phyloP scores from a whole-genome alignment of 441 rosid genomes.

The Pelargonium fulgidum region DNA sequence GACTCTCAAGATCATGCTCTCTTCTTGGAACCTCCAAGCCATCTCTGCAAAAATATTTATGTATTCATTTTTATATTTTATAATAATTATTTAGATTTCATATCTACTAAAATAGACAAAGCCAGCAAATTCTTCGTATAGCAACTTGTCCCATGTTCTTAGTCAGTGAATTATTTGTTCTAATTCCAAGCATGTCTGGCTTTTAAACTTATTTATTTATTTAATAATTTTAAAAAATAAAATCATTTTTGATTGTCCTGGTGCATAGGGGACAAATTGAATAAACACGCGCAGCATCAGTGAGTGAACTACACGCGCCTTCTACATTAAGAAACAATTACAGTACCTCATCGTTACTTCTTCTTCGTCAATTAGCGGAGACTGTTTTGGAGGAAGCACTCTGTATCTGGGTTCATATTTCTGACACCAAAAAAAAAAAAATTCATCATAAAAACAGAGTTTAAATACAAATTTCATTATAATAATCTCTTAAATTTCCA shows the following conservation, averaged over 20 bases:
- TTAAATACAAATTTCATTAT: neutral
- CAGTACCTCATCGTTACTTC: slow-evolving; percentile 46
- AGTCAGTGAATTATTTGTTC: slow-evolving; percentile 15
- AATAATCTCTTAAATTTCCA: neutral
- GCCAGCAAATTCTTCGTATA: slow-evolving; percentile 11
- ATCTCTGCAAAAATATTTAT: slow-evolving; percentile 33
- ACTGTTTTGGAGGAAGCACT: slow-evolving; percentile 45
- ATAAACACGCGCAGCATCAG: too few relatives aligned
- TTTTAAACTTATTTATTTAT: neutral
- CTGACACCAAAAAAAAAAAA: slow-evolving; percentile 22
- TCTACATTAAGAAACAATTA: neutral
- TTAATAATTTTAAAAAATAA: too few relatives aligned
- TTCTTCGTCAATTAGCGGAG: slow-evolving; percentile 33
- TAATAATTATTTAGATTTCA: neutral
- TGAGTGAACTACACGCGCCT: neutral
- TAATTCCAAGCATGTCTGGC: slow-evolving; percentile 16
- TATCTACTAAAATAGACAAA: slow-evolving; percentile 1
- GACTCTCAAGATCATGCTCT: slow-evolving; percentile 24
- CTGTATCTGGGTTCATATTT: slow-evolving; percentile 59
- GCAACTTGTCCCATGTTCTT: slow-evolving; percentile 13
- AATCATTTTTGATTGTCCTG: too few relatives aligned
- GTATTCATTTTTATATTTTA: neutral
- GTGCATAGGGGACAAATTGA: too few relatives aligned
- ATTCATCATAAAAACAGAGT: neutral
- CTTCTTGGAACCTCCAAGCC: slow-evolving; percentile 35